Conservation (phyloP, 1,284 basidiomycete species). For the Cutaneotrichosporon daszewskae region DNA sequence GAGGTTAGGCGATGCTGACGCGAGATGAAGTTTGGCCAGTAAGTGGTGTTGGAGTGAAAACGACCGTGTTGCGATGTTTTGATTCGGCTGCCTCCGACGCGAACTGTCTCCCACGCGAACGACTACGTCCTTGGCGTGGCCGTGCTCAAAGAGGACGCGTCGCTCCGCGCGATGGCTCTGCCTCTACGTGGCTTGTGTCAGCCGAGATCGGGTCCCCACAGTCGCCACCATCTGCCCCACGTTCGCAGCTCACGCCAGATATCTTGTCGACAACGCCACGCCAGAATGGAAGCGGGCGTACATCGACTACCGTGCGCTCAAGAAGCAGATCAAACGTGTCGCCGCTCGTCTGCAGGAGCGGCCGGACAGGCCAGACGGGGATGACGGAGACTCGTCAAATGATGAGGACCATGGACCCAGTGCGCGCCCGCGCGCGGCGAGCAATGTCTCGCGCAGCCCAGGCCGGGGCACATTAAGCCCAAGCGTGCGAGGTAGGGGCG, state of each 20-base stretch:
- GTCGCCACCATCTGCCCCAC: neutral
- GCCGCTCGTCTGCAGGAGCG: slow-evolving; percentile 24
- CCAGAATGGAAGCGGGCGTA: slow-evolving; percentile 49
- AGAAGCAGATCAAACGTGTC: slow-evolving; percentile 47
- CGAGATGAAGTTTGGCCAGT: too few species aligned
- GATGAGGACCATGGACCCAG: slow-evolving; percentile 42
- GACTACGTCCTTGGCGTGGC: too few species aligned
- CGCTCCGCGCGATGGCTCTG: neutral
- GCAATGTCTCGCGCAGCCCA: neutral
- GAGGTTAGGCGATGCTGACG: too few species aligned
- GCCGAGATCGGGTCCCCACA: neutral
- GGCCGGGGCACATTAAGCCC: neutral
- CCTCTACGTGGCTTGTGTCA: neutral
- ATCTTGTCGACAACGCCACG: slow-evolving; percentile 44
- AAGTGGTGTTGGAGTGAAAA: too few species aligned
- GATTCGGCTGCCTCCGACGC: too few species aligned
- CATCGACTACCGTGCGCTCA: slow-evolving; percentile 47
- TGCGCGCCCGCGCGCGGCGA: neutral
- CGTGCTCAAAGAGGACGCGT: neutral
- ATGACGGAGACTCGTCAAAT: slow-evolving; percentile 26
- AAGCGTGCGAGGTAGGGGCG: too few species aligned
- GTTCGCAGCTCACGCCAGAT: slow-evolving; percentile 22
- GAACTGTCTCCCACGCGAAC: too few species aligned
- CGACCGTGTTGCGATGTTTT: too few species aligned
- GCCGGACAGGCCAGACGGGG: slow-evolving; percentile 17